These are phyloP conservation scores for Elaeis guineensis DNA, from an alignment of 176 grass and related monocot genomes.

Conservation along the genomic window DNA sequence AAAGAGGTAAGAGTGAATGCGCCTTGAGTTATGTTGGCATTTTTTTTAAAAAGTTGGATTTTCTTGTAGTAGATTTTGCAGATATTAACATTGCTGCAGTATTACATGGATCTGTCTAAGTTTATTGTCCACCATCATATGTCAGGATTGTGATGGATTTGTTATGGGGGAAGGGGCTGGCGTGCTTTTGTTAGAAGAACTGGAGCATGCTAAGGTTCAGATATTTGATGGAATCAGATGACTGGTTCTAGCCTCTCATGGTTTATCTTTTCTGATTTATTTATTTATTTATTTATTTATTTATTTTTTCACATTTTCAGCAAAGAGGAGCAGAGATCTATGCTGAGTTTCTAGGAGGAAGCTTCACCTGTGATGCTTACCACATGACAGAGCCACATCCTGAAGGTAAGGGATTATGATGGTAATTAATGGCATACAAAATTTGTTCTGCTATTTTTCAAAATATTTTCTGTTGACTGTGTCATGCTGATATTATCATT, in stretches of 20 bases:
- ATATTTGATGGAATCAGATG: too few relatives aligned
- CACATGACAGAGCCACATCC: conserved; percentile 98
- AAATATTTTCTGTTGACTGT: too few relatives aligned
- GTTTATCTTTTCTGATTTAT: neutral
- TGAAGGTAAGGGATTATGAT: conserved; percentile 54
- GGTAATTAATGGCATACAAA: neutral
- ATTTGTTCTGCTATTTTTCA: conserved; percentile 1
- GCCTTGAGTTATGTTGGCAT: too few relatives aligned
- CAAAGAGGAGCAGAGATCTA: conserved; percentile 93
- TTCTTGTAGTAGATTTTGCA: too few relatives aligned
- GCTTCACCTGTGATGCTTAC: conserved; percentile 97
- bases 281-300: too few relatives aligned
- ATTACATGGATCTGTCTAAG: neutral
- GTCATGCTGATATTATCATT: neutral
- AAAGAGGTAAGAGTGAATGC: too few relatives aligned
- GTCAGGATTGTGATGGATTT: conserved; percentile 91
- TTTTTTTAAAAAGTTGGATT: too few relatives aligned
- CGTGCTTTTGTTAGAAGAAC: conserved; percentile 94
- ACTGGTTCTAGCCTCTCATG: neutral
- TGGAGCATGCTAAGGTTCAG: conserved; percentile 85
- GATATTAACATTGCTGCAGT: neutral
- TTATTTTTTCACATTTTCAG: conserved; percentile 18
- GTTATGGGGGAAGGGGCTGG: conserved; percentile 99
- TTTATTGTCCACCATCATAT: conserved; percentile 8
- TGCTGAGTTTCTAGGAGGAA: conserved; percentile 97